phyloP scores from a whole-genome alignment of 1,284 basidiomycete species.

The Ganoderma sp. region DNA sequence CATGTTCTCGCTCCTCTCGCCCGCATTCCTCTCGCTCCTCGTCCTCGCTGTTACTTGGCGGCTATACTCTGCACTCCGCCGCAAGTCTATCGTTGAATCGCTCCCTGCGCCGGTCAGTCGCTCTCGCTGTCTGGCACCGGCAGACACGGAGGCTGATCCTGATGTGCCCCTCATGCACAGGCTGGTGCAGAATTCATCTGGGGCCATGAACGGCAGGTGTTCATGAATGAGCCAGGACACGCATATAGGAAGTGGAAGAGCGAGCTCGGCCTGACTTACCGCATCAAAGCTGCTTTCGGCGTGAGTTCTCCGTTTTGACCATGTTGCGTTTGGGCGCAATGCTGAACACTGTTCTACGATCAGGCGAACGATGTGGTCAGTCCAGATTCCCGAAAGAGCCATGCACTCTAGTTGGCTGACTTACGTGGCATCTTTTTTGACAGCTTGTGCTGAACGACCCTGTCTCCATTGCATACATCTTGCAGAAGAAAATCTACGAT shows the following conservation, averaged over 20 bases:
- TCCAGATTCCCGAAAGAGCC: too few relatives aligned
- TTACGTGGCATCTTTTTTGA: background rate
- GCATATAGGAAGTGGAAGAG: conserved; percentile 22
- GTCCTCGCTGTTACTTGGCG: background rate
- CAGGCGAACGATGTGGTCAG: conserved; percentile 17
- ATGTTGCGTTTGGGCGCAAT: background rate
- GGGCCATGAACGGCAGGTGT: conserved; percentile 21
- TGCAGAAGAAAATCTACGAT: conserved; percentile 36
- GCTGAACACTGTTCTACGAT: too few relatives aligned
- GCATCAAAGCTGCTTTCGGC: conserved; percentile 29
- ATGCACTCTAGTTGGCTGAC: too few relatives aligned
- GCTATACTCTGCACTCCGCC: background rate
- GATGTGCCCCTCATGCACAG: background rate
- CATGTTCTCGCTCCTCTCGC: background rate
- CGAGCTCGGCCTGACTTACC: conserved; percentile 24
- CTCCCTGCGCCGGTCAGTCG: conserved; percentile 1
- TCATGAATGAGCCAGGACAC: conserved; percentile 20
- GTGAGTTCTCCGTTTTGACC: conserved; percentile 6
- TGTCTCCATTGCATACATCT: conserved; percentile 36
- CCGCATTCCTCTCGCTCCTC: background rate
- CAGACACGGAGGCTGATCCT: background rate
- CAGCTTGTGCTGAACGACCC: conserved; percentile 41
- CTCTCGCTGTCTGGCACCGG: background rate
- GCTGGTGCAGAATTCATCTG: conserved; percentile 3
- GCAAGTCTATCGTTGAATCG: background rate